Conservation (phyloP, 2,329 filamentous ascomycete species). For the Xenoacremonium recifei region DNA sequence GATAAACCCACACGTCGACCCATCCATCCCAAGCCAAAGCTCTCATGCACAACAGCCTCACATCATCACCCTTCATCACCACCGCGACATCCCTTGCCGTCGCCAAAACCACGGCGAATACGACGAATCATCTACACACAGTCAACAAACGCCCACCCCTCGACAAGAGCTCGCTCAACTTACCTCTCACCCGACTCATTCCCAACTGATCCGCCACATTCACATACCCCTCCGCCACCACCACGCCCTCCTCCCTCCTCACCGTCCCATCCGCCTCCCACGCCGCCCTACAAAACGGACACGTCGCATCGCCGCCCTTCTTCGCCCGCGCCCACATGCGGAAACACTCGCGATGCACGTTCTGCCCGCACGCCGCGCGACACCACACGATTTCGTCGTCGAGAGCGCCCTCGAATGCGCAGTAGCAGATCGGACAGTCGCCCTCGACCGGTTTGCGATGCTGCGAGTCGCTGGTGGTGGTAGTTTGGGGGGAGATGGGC, state of each 20-base stretch:
- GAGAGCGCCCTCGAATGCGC: slow-evolving; percentile 37
- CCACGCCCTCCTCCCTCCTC: slow-evolving; percentile 34
- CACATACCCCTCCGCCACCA: slow-evolving; percentile 54
- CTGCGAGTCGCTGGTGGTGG: slow-evolving; percentile 25
- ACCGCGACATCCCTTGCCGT: background rate
- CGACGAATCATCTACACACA: slow-evolving; percentile 11
- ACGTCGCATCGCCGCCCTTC: slow-evolving; percentile 43
- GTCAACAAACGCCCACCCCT: background rate
- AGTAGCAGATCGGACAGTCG: slow-evolving; percentile 59
- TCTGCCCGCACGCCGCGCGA: slow-evolving; percentile 51
- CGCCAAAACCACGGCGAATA: slow-evolving; percentile 11
- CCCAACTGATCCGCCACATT: slow-evolving; percentile 63
- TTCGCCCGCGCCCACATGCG: slow-evolving; percentile 53
- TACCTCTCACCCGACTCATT: slow-evolving; percentile 52
- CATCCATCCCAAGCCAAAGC: too few relatives aligned
- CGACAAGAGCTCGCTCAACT: slow-evolving; percentile 8
- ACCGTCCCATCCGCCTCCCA: slow-evolving; percentile 52
- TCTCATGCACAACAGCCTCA: too few relatives aligned
- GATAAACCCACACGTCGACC: too few relatives aligned
- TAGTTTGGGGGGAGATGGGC: slow-evolving; percentile 36
- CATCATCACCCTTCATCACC: too few relatives aligned
- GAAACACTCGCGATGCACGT: slow-evolving; percentile 54
- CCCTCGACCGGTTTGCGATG: slow-evolving; percentile 50
- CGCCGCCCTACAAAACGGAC: slow-evolving; percentile 58
- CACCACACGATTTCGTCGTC: slow-evolving; percentile 48